Evolutionary conservation across 192 early-diverging fungal species (phyloP).

Genomic region (Coemansia sp.): DNA sequence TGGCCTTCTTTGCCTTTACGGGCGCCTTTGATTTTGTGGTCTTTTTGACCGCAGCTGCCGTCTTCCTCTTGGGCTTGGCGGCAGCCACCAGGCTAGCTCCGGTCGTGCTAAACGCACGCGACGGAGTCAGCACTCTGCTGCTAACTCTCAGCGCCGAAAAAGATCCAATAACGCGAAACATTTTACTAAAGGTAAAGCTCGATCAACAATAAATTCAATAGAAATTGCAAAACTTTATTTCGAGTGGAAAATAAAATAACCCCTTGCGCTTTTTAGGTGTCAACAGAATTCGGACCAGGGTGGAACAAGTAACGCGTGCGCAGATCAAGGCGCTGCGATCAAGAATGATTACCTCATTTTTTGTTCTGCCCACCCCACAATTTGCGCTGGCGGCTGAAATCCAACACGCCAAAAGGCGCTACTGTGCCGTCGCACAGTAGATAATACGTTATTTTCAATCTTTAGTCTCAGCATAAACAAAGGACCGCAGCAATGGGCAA

Average conservation of each 20-base stretch:
- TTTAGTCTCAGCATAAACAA: neutral
- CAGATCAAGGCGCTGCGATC: neutral
- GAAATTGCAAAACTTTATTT: neutral
- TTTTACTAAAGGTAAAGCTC: neutral
- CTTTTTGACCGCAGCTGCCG: conserved; percentile 10
- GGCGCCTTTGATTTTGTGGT: conserved; percentile 3
- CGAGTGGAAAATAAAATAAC: neutral
- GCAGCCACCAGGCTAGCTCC: neutral
- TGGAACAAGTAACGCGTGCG: conserved; percentile 1
- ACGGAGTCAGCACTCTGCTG: neutral
- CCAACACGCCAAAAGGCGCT: neutral
- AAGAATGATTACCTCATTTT: neutral
- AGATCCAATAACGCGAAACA: conserved; percentile 15
- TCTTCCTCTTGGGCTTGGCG: conserved; percentile 7
- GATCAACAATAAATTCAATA: conserved; percentile 5
- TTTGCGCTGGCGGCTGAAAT: neutral
- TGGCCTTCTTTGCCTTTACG: conserved; percentile 8
- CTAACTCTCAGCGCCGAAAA: conserved; percentile 4
- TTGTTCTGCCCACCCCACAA: neutral
- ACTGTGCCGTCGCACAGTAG: neutral
- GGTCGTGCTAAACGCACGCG: conserved; percentile 6
- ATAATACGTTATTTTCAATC: neutral
- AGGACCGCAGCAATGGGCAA: conserved; percentile 5
- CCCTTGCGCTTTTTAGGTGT: neutral
- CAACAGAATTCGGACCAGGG: neutral